A percentile compares a stretch with the other conserved stretches of the same genome.
Evolutionary conservation across 2,329 filamentous ascomycete genomes (phyloP).

Genomic region (Trichoderma semiorbis): DNA sequence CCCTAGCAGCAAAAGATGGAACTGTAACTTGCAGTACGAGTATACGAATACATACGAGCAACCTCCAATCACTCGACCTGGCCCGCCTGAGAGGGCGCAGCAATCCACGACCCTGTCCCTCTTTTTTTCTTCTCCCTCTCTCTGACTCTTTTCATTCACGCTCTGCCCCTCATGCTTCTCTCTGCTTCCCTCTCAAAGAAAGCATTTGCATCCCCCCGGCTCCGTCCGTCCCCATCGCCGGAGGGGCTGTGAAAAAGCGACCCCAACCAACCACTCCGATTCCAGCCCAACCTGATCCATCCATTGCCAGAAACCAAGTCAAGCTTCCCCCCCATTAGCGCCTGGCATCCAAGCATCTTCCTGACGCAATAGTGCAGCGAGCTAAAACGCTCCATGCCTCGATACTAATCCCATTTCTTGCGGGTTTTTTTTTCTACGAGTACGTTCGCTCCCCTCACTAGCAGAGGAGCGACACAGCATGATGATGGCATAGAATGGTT

Average conservation of each 20-base stretch:
- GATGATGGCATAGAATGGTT: not conserved
- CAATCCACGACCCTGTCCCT: not conserved
- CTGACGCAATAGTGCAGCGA: conserved; percentile 18
- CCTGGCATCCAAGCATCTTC: not conserved
- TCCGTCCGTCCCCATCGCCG: not conserved
- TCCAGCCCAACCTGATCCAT: conserved; percentile 1
- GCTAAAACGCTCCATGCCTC: not conserved
- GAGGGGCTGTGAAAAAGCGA: not conserved
- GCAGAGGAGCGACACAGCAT: not conserved
- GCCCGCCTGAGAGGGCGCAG: conserved; percentile 14
- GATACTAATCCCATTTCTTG: not conserved
- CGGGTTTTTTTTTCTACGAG: not conserved
- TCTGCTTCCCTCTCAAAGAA: not conserved
- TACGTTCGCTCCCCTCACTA: not conserved
- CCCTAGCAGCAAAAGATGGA: not conserved
- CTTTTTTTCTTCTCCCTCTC: not conserved
- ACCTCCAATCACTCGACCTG: not conserved
- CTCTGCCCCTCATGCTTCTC: not conserved
- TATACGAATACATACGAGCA: too few species aligned
- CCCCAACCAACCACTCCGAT: not conserved
- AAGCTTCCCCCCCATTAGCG: not conserved
- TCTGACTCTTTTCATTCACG: not conserved
- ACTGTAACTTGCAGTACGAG: not conserved
- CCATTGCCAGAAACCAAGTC: not conserved
- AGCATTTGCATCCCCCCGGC: not conserved